A percentile compares a stretch with the other conserved stretches of the same genome.
phyloP scores from a whole-genome alignment of 805 yeast genomes.

The Isabelozyma gotoi region DNA sequence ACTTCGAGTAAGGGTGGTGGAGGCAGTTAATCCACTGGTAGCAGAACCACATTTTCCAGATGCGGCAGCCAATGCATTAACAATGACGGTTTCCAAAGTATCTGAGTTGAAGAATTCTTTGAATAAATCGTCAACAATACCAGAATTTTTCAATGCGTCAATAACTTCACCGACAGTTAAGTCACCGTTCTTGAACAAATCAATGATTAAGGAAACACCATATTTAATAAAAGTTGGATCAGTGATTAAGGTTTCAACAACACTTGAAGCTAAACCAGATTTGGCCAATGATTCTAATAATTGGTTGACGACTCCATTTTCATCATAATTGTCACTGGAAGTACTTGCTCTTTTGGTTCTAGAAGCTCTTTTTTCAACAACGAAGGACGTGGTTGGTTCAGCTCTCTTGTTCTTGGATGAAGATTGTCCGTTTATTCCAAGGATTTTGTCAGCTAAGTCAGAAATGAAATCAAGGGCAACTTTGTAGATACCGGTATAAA shows the following conservation, averaged over 20 bases:
- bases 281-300: conserved; percentile 44
- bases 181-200: conserved; percentile 28
- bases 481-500: conserved; percentile 38
- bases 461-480: conserved; percentile 30
- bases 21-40: conserved; percentile 22
- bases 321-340: conserved; percentile 11
- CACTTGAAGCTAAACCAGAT: conserved; percentile 41
- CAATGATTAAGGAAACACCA: conserved; percentile 37
- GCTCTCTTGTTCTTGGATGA: conserved; percentile 16
- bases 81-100: conserved; percentile 39
- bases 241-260: conserved; percentile 35
- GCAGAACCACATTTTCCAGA: conserved; percentile 33
- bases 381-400: too few species aligned
- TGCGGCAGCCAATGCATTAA: conserved; percentile 44
- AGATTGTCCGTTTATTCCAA: conserved; percentile 15
- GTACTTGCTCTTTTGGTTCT: conserved; percentile 11
- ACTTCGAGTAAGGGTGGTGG: conserved; percentile 19
- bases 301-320: conserved; percentile 22
- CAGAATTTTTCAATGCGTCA: conserved; percentile 32
- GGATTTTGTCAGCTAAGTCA: conserved; percentile 28
- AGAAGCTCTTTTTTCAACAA: conserved; percentile 4
- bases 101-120: conserved; percentile 36
- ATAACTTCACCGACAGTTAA: conserved; percentile 26
- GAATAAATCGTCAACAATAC: conserved; percentile 36
- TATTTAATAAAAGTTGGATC: conserved; percentile 35